phyloP scores from a whole-genome alignment of 202 grass and related monocot genomes.

The Musa balbisiana region DNA sequence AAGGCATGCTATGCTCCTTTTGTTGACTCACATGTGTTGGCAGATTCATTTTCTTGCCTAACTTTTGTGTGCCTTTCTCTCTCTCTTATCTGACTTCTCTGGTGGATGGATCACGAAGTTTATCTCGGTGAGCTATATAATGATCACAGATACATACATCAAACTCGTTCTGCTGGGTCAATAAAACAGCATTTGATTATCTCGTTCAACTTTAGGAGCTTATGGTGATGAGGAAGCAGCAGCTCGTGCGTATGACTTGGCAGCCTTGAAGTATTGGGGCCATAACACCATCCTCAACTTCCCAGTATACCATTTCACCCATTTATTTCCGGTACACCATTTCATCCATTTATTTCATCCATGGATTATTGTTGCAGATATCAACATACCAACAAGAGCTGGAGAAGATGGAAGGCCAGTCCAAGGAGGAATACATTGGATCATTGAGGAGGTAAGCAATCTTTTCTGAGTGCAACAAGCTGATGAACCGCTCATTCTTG shows the following conservation, averaged over 20 bases:
- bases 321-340: too few relatives aligned
- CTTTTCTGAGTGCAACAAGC: background rate
- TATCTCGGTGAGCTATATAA: slow-evolving; percentile 70
- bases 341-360: background rate
- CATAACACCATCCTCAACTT: slow-evolving; percentile 73
- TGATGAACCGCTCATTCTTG: background rate
- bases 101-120: slow-evolving; percentile 31
- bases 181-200: too few relatives aligned
- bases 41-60: slow-evolving; percentile 10
- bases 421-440: slow-evolving; percentile 86
- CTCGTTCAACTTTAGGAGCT: slow-evolving; percentile 34
- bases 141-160: too few relatives aligned
- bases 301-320: slow-evolving; percentile 27
- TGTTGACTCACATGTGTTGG: background rate
- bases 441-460: slow-evolving; percentile 59
- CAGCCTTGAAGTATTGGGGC: slow-evolving; percentile 93
- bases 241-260: slow-evolving; percentile 73
- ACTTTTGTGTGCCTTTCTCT: background rate
- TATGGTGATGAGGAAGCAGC: slow-evolving; percentile 80
- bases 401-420: slow-evolving; percentile 67
- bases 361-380: slow-evolving; percentile 21
- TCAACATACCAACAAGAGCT: slow-evolving; percentile 48
- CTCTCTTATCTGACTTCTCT: background rate
- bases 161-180: too few relatives aligned
- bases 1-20: slow-evolving; percentile 38